Conservation (phyloP, 164 flowering plant genomes). For the Nymphaea thermarum region DNA sequence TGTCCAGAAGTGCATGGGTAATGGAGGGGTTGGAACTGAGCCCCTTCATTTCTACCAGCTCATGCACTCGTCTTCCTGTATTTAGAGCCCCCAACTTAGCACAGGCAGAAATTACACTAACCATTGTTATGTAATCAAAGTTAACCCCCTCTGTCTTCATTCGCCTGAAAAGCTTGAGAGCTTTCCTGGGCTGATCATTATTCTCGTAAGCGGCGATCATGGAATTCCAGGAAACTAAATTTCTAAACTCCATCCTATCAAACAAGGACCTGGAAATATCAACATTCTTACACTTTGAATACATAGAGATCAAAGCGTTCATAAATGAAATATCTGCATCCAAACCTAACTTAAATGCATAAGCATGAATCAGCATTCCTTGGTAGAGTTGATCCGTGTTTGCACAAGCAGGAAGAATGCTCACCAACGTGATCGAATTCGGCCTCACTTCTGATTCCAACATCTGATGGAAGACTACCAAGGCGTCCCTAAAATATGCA, state of each 20-base stretch:
- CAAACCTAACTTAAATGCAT: slow-evolving; percentile 20
- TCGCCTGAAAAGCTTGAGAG: slow-evolving; percentile 21
- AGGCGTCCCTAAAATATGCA: slow-evolving; percentile 12
- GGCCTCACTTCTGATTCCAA: slow-evolving; percentile 15
- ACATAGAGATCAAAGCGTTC: slow-evolving; percentile 22
- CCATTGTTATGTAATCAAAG: slow-evolving; percentile 20
- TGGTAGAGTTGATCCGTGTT: slow-evolving; percentile 9
- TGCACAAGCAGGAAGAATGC: slow-evolving; percentile 24
- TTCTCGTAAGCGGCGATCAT: slow-evolving; percentile 25
- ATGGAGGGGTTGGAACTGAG: slow-evolving; percentile 13
- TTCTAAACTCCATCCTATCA: slow-evolving; percentile 14
- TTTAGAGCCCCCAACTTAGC: slow-evolving; percentile 20
- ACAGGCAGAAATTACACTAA: slow-evolving; percentile 31
- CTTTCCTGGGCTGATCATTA: slow-evolving; percentile 11
- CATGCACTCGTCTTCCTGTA: slow-evolving; percentile 22
- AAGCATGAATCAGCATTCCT: slow-evolving; percentile 27
- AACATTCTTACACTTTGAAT: slow-evolving; percentile 22
- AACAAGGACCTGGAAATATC: slow-evolving; percentile 16
- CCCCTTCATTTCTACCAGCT: slow-evolving; percentile 14
- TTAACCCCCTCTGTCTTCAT: slow-evolving; percentile 18
- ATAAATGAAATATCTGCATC: slow-evolving; percentile 16
- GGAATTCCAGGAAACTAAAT: slow-evolving; percentile 26
- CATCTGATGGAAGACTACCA: slow-evolving; percentile 20
- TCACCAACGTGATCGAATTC: slow-evolving; percentile 21
- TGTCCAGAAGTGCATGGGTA: slow-evolving; percentile 42